These are phyloP conservation scores for Baorangia bicolor DNA, from an alignment of 768 basidiomycete species.

Conservation along the genomic window DNA sequence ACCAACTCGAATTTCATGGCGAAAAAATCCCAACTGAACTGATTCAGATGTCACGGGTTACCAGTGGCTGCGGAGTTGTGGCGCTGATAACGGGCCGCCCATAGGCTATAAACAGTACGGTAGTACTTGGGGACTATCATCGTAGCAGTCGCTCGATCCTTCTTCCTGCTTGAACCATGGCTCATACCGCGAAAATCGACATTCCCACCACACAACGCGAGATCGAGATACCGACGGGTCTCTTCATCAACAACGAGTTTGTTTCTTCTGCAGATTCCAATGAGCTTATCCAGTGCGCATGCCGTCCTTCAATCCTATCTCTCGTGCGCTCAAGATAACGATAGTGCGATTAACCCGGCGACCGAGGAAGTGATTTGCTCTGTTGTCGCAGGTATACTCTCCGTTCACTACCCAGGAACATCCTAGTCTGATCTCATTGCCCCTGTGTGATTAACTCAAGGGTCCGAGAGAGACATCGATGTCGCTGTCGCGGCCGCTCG, in stretches of 20 bases:
- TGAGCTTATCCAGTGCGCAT: constrained; percentile 60
- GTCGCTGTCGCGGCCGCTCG: constrained; percentile 81
- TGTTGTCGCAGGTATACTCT: constrained; percentile 55
- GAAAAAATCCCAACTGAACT: neutral
- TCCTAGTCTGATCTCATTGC: neutral
- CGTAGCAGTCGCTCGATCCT: neutral
- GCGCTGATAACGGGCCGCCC: constrained; percentile 4
- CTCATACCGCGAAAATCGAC: constrained; percentile 39
- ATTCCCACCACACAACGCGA: constrained; percentile 45
- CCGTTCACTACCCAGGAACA: neutral
- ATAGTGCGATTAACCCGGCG: constrained; percentile 75
- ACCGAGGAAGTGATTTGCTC: constrained; percentile 74
- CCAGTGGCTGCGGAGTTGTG: constrained; percentile 7
- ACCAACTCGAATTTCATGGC: neutral
- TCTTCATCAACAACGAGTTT: constrained; percentile 92
- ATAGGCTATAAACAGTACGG: constrained; percentile 12
- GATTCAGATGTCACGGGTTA: neutral
- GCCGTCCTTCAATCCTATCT: constrained; percentile 2
- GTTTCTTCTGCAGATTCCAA: constrained; percentile 69
- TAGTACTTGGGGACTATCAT: neutral
- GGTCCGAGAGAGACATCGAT: constrained; percentile 76
- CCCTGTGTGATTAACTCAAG: constrained; percentile 34
- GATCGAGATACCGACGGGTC: constrained; percentile 70
- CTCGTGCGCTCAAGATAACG: constrained; percentile 14
- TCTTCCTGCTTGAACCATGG: constrained; percentile 40